Evolutionary conservation across 345 rosid species (phyloP).

Genomic region (Aquilaria malaccensis): DNA sequence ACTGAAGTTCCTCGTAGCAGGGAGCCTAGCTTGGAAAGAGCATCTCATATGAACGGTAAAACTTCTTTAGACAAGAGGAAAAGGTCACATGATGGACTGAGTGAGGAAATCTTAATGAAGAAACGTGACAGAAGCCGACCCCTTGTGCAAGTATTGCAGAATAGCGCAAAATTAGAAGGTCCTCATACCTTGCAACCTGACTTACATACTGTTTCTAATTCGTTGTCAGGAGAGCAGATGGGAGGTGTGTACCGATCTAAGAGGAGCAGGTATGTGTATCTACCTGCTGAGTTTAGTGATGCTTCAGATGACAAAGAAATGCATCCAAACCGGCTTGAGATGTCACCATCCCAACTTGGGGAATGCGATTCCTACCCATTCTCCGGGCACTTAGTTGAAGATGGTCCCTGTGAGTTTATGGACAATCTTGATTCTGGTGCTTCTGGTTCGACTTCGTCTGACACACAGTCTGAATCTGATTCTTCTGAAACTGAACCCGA

Average conservation of each 20-base stretch:
- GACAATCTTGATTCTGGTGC: slow-evolving; percentile 53
- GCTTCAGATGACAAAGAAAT: slow-evolving; percentile 47
- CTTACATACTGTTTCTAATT: slow-evolving; percentile 20
- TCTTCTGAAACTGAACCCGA: slow-evolving; percentile 86
- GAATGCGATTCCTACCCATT: slow-evolving; percentile 35
- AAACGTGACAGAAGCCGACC: slow-evolving; percentile 15
- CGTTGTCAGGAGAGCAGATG: slow-evolving; percentile 51
- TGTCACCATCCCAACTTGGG: slow-evolving; percentile 35
- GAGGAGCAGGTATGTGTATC: slow-evolving; percentile 48
- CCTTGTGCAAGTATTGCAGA: slow-evolving; percentile 17
- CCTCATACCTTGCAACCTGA: slow-evolving; percentile 19
- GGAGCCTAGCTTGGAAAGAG: slow-evolving; percentile 42
- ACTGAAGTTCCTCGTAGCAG: slow-evolving; percentile 37
- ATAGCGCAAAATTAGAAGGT: slow-evolving; percentile 13
- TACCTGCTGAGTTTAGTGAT: slow-evolving; percentile 43
- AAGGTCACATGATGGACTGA: slow-evolving; percentile 13
- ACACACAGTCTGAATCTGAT: slow-evolving; percentile 50
- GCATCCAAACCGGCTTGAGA: slow-evolving; percentile 33
- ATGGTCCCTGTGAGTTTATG: slow-evolving; percentile 40
- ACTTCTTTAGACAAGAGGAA: slow-evolving; percentile 15
- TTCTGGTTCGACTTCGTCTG: slow-evolving; percentile 48
- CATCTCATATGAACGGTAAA: slow-evolving; percentile 50
- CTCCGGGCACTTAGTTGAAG: slow-evolving; percentile 34
- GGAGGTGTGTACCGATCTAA: slow-evolving; percentile 45
- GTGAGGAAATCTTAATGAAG: slow-evolving; percentile 12